Evolutionary conservation across 1,284 basidiomycete species (phyloP).

Genomic region (Malassezia obtusa): DNA sequence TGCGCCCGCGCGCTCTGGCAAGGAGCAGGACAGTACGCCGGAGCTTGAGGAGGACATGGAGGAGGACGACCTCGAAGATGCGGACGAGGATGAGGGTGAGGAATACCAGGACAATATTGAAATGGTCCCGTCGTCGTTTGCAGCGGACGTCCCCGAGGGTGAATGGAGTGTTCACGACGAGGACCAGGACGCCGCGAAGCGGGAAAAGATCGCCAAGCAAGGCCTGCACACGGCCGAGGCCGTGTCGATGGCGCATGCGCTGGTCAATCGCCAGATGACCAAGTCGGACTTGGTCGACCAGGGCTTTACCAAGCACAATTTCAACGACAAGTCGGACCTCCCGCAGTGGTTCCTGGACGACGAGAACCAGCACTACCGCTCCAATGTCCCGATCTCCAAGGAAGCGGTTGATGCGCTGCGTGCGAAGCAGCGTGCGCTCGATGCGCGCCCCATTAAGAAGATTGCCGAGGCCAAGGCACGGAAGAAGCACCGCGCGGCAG

Average conservation of each 20-base stretch:
- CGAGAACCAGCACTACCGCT: constrained; percentile 81
- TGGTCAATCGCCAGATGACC: constrained; percentile 84
- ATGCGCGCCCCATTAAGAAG: constrained; percentile 98
- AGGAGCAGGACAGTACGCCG: constrained; percentile 37
- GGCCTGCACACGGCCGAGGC: constrained; percentile 85
- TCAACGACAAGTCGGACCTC: constrained; percentile 80
- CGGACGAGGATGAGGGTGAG: constrained; percentile 20
- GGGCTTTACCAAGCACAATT: constrained; percentile 79
- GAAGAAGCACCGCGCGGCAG: constrained; percentile 82
- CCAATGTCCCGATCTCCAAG: constrained; percentile 91
- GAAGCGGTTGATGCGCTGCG: constrained; percentile 80
- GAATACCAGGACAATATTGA: constrained; percentile 34
- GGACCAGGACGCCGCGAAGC: constrained; percentile 66
- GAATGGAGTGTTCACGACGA: constrained; percentile 70
- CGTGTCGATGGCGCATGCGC: constrained; percentile 76
- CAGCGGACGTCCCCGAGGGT: constrained; percentile 63
- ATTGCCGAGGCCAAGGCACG: constrained; percentile 95
- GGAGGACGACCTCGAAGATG: constrained; percentile 44
- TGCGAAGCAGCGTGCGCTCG: constrained; percentile 81
- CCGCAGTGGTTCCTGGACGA: constrained; percentile 97
- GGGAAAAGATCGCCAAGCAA: constrained; percentile 63
- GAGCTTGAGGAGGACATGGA: constrained; percentile 44
- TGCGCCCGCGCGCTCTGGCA: constrained; percentile 29
- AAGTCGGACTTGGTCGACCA: constrained; percentile 82
- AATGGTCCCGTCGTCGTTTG: constrained; percentile 52